Base-by-base conservation (phyloP, 306 rosid species). In the Arachis stenosperma region DNA sequence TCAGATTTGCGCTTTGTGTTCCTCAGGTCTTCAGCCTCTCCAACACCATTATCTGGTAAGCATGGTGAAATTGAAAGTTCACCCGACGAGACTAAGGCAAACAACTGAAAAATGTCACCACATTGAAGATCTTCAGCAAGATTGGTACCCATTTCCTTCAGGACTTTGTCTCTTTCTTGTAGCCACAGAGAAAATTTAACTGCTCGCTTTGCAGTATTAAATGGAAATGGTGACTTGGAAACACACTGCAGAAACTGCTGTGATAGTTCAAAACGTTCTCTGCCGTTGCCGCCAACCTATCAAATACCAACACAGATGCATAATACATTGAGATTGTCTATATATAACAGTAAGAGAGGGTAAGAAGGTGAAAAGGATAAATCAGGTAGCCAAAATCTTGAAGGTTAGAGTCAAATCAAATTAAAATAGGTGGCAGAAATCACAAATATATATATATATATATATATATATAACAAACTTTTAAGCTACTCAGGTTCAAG, bases 11-110 rank as follows among this genome's bases (percentile, higher is more conserved):
- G 92, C 81, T 94, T 94, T 17, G 75, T 78, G 77, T 72, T 85
- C 85, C 98, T 88, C 76, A 80, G 69, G 75, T 91, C 99, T 67
- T 89, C 96, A 59, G 87, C 90, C 82, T 91, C 97, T 73, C 99
- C 97, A 72, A 94, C 90, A 73, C 97, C 96, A 74, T 85, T 82
- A 60, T 84, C 86, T 52, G 99, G 97, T 85, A 94, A 84, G 78
- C 67, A 79, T 56, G 95, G 88, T 43, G 76, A 84, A 77, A 94
- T 81, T 56, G 91, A 89, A 82, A 89, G 77, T 76, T 91, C 92
- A 59, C 93, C 95, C 3, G 82, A 83, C 61, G 91, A 85, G 78
- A 89, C 86, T 82, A 88, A 81, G 80, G 95, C 95, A 80, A 91
- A 88, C 89, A 94, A 84, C 84, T 81, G 92, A 73, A 89, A 84